These are phyloP conservation scores for Globisporangium nodosum DNA, from an alignment of 352 stramenopile genomes.

Conservation along the genomic window DNA sequence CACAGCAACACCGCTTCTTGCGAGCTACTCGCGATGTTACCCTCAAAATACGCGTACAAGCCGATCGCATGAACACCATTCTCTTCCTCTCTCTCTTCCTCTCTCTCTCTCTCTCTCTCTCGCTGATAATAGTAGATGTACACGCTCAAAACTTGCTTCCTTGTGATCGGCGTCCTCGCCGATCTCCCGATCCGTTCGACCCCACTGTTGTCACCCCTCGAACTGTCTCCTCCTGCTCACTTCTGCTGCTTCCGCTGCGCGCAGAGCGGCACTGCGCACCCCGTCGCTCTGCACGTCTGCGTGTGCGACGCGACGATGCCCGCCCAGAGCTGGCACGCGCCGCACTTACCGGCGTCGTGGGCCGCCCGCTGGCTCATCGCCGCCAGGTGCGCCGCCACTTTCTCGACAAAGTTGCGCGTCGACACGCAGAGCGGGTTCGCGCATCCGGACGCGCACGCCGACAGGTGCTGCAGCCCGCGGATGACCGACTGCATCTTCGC, in stretches of 20 bases:
- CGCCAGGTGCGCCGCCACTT: slow-evolving; percentile 34
- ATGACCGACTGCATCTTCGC: slow-evolving; percentile 58
- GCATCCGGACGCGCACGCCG: slow-evolving; percentile 31
- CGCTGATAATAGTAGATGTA: slow-evolving; percentile 4
- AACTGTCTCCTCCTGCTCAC: background rate
- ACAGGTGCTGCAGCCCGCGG: slow-evolving; percentile 42
- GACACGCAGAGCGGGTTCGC: slow-evolving; percentile 48
- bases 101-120: background rate
- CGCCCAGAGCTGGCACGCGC: slow-evolving; percentile 56
- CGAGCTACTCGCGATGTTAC: background rate
- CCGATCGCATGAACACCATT: background rate
- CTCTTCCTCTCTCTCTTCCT: background rate
- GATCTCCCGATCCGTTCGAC: background rate
- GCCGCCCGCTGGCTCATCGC: slow-evolving; percentile 15
- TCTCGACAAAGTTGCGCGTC: slow-evolving; percentile 47
- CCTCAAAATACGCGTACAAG: background rate
- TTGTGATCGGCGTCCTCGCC: too few relatives aligned
- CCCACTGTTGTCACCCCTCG: too few relatives aligned
- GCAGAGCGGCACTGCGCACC: slow-evolving; percentile 43
- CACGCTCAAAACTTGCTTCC: slow-evolving; percentile 6
- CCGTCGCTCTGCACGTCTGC: slow-evolving; percentile 13
- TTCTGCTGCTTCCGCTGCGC: slow-evolving; percentile 9
- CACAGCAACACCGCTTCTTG: too few relatives aligned
- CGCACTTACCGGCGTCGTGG: slow-evolving; percentile 32
- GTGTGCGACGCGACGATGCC: slow-evolving; percentile 33